These are phyloP conservation scores for Rhynchosporium graminicola DNA, from an alignment of 2,329 filamentous ascomycete genomes.

Conservation along the genomic window DNA sequence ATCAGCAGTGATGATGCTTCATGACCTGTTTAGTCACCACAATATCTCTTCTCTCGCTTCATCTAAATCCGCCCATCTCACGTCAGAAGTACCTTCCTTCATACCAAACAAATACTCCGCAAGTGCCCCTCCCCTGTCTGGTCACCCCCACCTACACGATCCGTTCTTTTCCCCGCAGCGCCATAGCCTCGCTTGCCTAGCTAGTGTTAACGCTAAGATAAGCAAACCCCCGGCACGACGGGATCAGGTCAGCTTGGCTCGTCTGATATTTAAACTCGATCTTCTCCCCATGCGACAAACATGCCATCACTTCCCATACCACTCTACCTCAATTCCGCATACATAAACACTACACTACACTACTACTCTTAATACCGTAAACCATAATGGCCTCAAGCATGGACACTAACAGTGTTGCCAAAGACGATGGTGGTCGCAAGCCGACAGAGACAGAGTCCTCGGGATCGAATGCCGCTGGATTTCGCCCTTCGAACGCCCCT, in stretches of 20 bases:
- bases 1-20: no score
- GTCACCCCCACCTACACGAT: no score
- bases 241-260: slow-evolving; percentile 7
- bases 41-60: no score
- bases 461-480: slow-evolving; percentile 22
- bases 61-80: no score
- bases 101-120: background rate
- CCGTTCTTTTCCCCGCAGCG: slow-evolving; percentile 20
- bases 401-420: slow-evolving; percentile 20
- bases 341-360: background rate
- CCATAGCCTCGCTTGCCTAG: slow-evolving; percentile 5
- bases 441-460: slow-evolving; percentile 37
- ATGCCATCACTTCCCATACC: background rate
- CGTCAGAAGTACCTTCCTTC: background rate
- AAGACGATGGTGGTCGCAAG: slow-evolving; percentile 23
- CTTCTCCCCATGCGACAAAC: background rate
- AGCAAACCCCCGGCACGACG: background rate
- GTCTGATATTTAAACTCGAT: slow-evolving; percentile 20
- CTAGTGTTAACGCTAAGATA: slow-evolving; percentile 1
- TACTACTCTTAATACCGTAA: background rate
- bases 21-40: no score
- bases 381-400: slow-evolving; percentile 19
- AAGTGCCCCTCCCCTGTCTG: no score
- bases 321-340: background rate
- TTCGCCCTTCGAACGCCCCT: slow-evolving; percentile 26